Percentiles rank a stretch among this genome's conserved stretches.
These are phyloP conservation scores for Pseudevernia furfuracea DNA, from an alignment of 495 filamentous ascomycete genomes.

Conservation along the genomic window DNA sequence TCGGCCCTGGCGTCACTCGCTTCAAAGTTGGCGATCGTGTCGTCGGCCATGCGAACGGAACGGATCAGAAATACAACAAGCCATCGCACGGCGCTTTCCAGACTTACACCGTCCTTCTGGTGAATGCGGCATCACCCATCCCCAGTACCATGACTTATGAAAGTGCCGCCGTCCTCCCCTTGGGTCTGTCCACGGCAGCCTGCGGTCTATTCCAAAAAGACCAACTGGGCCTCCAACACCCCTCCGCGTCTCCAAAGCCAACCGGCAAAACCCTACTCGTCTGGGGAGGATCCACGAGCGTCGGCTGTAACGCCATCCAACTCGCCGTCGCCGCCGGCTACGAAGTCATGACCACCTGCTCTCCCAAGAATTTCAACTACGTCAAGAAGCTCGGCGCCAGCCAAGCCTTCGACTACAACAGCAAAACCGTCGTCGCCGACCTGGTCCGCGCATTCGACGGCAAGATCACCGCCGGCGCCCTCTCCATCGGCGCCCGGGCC, in stretches of 20 bases:
- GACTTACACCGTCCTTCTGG: constrained; percentile 36
- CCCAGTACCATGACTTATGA: constrained; percentile 42
- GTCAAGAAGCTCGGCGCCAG: constrained; percentile 47
- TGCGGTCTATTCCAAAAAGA: constrained; percentile 41
- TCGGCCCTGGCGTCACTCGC: constrained; percentile 37
- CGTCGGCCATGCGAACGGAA: constrained; percentile 19
- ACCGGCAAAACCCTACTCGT: constrained; percentile 43
- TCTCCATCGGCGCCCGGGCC: constrained; percentile 8
- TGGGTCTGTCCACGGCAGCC: constrained; percentile 48
- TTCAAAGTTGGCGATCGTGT: constrained; percentile 39
- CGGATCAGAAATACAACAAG: constrained; percentile 9
- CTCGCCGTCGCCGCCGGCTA: constrained; percentile 51
- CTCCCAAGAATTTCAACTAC: constrained; percentile 45
- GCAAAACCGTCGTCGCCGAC: constrained; percentile 30
- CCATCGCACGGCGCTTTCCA: constrained; percentile 38
- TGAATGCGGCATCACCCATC: constrained; percentile 36
- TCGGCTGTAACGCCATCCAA: constrained; percentile 56
- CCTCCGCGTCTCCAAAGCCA: constrained; percentile 25
- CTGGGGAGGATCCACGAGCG: constrained; percentile 54
- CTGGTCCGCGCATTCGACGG: constrained; percentile 30
- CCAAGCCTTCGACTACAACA: constrained; percentile 52
- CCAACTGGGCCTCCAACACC: constrained; percentile 34
- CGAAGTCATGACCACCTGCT: constrained; percentile 49
- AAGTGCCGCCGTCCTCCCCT: constrained; percentile 44
- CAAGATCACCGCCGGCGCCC: constrained; percentile 18